Percentiles rank a stretch among this genome's conserved stretches.
Conservation (phyloP, 441 rosid species). For the Viola pubescens region DNA sequence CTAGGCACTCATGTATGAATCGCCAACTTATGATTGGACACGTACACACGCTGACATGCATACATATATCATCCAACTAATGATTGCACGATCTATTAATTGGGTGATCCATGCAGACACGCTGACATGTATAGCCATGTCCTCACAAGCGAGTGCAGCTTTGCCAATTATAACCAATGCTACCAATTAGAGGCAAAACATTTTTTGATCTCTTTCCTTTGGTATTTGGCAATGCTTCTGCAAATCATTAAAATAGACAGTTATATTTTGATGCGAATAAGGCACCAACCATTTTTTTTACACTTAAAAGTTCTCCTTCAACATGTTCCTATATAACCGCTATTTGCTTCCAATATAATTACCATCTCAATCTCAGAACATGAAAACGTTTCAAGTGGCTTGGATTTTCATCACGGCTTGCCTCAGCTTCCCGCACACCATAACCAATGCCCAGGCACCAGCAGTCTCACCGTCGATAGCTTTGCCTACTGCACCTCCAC, state of each 20-base stretch:
- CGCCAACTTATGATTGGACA: too few species aligned
- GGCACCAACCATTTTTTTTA: slow-evolving; percentile 38
- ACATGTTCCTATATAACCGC: slow-evolving; percentile 20
- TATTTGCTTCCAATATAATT: slow-evolving; percentile 15
- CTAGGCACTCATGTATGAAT: too few species aligned
- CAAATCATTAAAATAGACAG: slow-evolving; percentile 42
- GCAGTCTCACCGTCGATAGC: slow-evolving; percentile 48
- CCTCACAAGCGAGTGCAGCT: too few species aligned
- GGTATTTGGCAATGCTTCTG: background rate
- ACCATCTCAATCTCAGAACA: slow-evolving; percentile 16
- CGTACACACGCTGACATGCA: too few species aligned
- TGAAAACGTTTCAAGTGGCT: slow-evolving; percentile 37
- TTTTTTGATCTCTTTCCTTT: background rate
- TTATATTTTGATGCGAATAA: slow-evolving; percentile 34
- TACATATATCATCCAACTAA: too few species aligned
- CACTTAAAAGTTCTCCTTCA: slow-evolving; percentile 1
- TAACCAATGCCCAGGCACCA: slow-evolving; percentile 57
- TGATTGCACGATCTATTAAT: too few species aligned
- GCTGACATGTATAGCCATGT: too few species aligned
- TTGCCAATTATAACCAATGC: too few species aligned
- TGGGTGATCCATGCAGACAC: too few species aligned
- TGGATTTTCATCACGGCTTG: slow-evolving; percentile 31
- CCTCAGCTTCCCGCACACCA: slow-evolving; percentile 33
- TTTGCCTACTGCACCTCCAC: slow-evolving; percentile 25
- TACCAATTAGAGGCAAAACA: background rate